Base-by-base conservation (phyloP, 768 basidiomycete species). In the Pulveroboletus sp. region DNA sequence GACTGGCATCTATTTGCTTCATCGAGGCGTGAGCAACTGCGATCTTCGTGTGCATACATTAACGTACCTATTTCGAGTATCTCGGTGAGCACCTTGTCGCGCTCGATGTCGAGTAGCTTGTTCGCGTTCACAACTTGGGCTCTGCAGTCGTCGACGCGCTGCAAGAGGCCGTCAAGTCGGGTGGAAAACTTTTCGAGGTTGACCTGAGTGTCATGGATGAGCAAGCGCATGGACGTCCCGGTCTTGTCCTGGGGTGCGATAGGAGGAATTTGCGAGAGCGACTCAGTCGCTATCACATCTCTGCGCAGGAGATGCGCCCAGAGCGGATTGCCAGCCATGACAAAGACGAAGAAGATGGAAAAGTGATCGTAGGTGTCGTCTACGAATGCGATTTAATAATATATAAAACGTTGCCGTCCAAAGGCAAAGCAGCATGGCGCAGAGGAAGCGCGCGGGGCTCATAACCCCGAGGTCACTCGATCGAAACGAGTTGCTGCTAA, bases 171-270 rank as follows among this genome's bases (percentile, higher is more conserved):
- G 38, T 78, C 80, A 12, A 83, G 77, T 28, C 76, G 75, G 7
- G 69, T 69, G 0, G 82, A 78, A 51, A 89, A 88, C 57, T 71
- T 78, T 65, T 89, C 85, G 32, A 89, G 73, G 53, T 82, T 79
- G 18, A 76, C 78, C 49, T 87, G 85, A 1, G 85, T 87, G 61
- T 89, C 87, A 55, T 88, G 80, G 18, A 89, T 69, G 11, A 89
- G 74, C 56, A 88, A 76, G 36, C 86, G 79, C 69, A 83, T 83
- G 6, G 86, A 85, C 3, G 85, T 84, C 11, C 77, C 79, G 9
- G 78, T 76, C 57, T 78, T 86, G 68, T 89, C 86, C 27, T 78
- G 57, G 5, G 85, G 82, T 10, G 72, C 71, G 37, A 73, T 54
- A 10, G 78, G 74, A 8, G 70, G 64, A 30, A 55, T 52, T 44